phyloP scores from a whole-genome alignment of 169 alveolate species.

The Cryptosporidium sp. region DNA sequence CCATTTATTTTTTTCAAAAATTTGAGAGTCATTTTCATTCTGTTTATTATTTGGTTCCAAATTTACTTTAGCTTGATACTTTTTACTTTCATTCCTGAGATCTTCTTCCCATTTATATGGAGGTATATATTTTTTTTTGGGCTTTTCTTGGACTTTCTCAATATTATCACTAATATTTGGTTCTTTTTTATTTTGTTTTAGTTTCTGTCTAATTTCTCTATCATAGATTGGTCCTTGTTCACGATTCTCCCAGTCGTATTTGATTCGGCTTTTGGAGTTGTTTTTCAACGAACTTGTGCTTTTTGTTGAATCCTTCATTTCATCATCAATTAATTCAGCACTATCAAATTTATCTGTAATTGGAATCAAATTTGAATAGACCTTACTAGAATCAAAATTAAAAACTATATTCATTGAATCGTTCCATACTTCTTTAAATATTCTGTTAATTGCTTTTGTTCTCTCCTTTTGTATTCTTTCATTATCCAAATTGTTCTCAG shows the following conservation, averaged over 20 bases:
- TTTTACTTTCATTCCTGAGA: constrained; percentile 17
- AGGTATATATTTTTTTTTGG: constrained; percentile 26
- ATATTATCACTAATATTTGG: background rate
- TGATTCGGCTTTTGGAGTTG: background rate
- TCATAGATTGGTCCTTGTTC: constrained; percentile 68
- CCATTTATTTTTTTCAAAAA: constrained; percentile 34
- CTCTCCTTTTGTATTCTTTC: constrained; percentile 31
- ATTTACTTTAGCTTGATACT: background rate
- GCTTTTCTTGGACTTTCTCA: background rate
- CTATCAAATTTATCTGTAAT: background rate
- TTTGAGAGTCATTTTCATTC: background rate
- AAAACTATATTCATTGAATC: constrained; percentile 1
- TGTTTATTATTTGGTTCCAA: background rate
- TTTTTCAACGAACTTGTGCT: background rate
- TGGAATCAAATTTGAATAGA: constrained; percentile 23
- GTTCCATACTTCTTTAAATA: constrained; percentile 52
- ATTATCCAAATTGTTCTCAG: background rate
- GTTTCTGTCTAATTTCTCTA: constrained; percentile 11
- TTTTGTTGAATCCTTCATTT: background rate
- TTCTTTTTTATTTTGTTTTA: constrained; percentile 21
- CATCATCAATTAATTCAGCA: background rate
- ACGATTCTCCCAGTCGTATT: constrained; percentile 68
- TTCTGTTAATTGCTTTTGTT: background rate
- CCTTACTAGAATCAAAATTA: constrained; percentile 1
- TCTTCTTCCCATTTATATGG: constrained; percentile 76